Evolutionary conservation across 306 rosid species (phyloP).

Genomic region (Trifolium repens): DNA sequence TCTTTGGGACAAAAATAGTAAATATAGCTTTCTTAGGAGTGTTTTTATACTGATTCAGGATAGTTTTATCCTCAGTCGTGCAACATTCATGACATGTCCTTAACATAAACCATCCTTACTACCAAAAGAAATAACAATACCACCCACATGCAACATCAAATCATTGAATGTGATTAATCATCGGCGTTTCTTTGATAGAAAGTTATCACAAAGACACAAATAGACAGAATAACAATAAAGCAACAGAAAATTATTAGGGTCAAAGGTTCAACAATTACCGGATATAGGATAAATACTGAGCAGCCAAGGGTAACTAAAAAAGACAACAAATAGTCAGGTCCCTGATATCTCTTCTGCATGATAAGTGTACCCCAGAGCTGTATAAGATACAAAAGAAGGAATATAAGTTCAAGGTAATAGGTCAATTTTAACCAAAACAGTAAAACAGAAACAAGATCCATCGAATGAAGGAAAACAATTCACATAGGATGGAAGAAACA

Average conservation of each 20-base stretch:
- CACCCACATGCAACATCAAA: slow-evolving; percentile 36
- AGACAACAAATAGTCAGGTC: slow-evolving; percentile 74
- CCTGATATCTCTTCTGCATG: slow-evolving; percentile 88
- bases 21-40: not conserved
- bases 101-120: slow-evolving; percentile 25
- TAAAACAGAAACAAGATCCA: not conserved
- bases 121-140: slow-evolving; percentile 25
- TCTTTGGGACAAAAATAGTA: not conserved
- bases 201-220: slow-evolving; percentile 14
- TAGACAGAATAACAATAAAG: slow-evolving; percentile 5
- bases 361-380: slow-evolving; percentile 95
- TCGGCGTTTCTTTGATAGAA: slow-evolving; percentile 19
- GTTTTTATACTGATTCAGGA: slow-evolving; percentile 9
- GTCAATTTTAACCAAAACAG: not conserved
- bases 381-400: slow-evolving; percentile 37
- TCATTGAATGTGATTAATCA: slow-evolving; percentile 21
- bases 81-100: slow-evolving; percentile 17
- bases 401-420: slow-evolving; percentile 17
- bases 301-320: slow-evolving; percentile 87
- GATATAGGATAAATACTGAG: slow-evolving; percentile 85
- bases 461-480: not conserved
- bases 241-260: slow-evolving; percentile 27
- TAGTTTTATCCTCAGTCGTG: not conserved
- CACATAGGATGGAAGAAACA: not conserved
- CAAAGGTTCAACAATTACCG: slow-evolving; percentile 60